phyloP scores from a whole-genome alignment of 176 grass and related monocot species.

The Eleusine coracana region DNA sequence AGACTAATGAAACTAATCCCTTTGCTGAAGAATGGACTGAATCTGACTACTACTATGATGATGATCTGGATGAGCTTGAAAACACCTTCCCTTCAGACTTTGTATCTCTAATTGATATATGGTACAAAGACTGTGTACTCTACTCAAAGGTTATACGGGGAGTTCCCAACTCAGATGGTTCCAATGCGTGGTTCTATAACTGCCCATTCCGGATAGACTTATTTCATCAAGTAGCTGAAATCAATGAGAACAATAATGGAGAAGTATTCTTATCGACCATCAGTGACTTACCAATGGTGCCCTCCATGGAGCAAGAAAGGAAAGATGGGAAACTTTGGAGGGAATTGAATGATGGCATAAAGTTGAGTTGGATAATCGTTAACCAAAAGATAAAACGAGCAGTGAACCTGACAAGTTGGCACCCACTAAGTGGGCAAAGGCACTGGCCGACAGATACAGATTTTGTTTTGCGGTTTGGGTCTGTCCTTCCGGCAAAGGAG shows the following conservation, averaged over 20 bases:
- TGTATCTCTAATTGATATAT: slow-evolving; percentile 31
- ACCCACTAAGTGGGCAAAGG: slow-evolving; percentile 35
- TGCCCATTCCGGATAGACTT: slow-evolving; percentile 49
- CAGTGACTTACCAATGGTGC: slow-evolving; percentile 16
- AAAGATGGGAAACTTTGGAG: slow-evolving; percentile 53
- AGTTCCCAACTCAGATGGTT: slow-evolving; percentile 38
- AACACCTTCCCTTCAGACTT: slow-evolving; percentile 40
- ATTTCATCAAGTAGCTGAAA: slow-evolving; percentile 30
- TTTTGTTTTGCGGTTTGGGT: slow-evolving; percentile 43
- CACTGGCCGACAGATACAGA: slow-evolving; percentile 51
- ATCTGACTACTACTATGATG: slow-evolving; percentile 39
- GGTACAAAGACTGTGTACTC: slow-evolving; percentile 34
- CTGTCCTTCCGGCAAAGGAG: slow-evolving; percentile 50
- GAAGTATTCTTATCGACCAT: slow-evolving; percentile 30
- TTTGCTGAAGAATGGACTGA: slow-evolving; percentile 46
- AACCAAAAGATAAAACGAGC: slow-evolving; percentile 43
- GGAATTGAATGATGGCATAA: slow-evolving; percentile 41
- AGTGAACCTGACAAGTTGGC: slow-evolving; percentile 52
- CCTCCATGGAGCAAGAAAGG: slow-evolving; percentile 53
- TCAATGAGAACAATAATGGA: slow-evolving; percentile 26
- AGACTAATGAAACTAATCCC: slow-evolving; percentile 37
- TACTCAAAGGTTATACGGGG: slow-evolving; percentile 49
- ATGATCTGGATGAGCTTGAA: slow-evolving; percentile 42
- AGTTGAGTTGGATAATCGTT: slow-evolving; percentile 52
- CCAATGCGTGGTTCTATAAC: slow-evolving; percentile 48